Percentiles rank a stretch among this genome's conserved stretches.
phyloP scores from a whole-genome alignment of 768 basidiomycete genomes.

The Boletellus emodensis region DNA sequence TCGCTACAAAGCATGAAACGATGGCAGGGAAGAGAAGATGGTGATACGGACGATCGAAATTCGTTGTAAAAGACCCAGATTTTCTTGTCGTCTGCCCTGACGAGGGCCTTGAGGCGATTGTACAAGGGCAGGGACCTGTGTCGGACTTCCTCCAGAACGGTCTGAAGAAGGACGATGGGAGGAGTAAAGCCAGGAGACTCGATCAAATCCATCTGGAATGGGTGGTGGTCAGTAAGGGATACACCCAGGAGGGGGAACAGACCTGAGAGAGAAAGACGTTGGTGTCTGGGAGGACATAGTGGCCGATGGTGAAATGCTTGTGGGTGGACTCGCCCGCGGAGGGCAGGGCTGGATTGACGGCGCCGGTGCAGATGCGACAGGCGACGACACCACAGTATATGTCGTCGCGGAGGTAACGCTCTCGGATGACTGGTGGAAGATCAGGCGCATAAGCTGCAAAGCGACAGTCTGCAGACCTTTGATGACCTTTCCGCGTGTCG shows the following conservation, averaged over 20 bases:
- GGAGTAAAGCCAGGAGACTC: slow-evolving; percentile 70
- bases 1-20: slow-evolving; percentile 45
- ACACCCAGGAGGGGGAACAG: neutral
- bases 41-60: slow-evolving; percentile 62
- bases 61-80: slow-evolving; percentile 88
- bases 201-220: slow-evolving; percentile 83
- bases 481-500: slow-evolving; percentile 87
- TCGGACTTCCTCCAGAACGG: slow-evolving; percentile 93
- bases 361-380: slow-evolving; percentile 58
- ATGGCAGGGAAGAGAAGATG: neutral
- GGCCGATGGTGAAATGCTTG: slow-evolving; percentile 55
- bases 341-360: slow-evolving; percentile 49
- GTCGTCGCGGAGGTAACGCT: slow-evolving; percentile 91
- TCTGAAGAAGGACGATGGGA: slow-evolving; percentile 89
- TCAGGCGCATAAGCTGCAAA: neutral
- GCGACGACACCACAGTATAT: slow-evolving; percentile 78
- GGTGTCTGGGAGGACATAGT: slow-evolving; percentile 89
- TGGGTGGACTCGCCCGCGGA: slow-evolving; percentile 55
- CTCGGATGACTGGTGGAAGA: slow-evolving; percentile 65
- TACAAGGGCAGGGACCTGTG: slow-evolving; percentile 91
- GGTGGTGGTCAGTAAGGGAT: slow-evolving; percentile 1
- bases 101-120: slow-evolving; percentile 83
- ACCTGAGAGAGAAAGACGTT: slow-evolving; percentile 92
- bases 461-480: slow-evolving; percentile 55
- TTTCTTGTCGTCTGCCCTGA: slow-evolving; percentile 81